Conservation (phyloP, 495 filamentous ascomycete genomes). For the Aspergillus bertholletiae region DNA sequence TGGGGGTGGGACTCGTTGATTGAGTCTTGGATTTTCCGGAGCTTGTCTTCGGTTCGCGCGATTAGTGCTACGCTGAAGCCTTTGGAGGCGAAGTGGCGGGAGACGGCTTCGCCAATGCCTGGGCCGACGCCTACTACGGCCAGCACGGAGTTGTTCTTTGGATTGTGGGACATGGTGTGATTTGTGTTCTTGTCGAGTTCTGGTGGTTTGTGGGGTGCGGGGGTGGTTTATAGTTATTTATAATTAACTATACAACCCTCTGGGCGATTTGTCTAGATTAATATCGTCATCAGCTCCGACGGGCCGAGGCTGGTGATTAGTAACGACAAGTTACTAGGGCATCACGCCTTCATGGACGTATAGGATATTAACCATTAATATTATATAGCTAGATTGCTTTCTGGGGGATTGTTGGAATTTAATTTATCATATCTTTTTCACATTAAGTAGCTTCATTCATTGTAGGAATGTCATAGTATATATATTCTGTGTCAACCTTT, state of each 20-base stretch:
- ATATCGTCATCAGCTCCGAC: no score
- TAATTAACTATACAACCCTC: neutral
- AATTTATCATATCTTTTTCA: no score
- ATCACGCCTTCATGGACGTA: no score
- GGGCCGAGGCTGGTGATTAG: neutral
- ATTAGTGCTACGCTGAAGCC: slow-evolving; percentile 25
- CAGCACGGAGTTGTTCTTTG: slow-evolving; percentile 19
- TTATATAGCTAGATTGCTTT: no score
- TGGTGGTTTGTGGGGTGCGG: neutral
- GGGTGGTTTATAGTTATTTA: no score
- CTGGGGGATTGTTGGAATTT: no score
- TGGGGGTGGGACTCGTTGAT: slow-evolving; percentile 12
- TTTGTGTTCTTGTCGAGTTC: neutral
- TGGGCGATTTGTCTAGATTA: neutral
- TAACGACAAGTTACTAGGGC: neutral
- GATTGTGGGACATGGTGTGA: slow-evolving; percentile 19
- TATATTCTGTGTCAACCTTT: no score
- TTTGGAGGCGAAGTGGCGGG: slow-evolving; percentile 23
- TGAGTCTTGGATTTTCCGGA: slow-evolving; percentile 15
- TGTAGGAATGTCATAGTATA: no score
- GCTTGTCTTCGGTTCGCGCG: slow-evolving; percentile 26
- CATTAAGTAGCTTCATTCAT: no score
- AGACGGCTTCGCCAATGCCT: slow-evolving; percentile 30
- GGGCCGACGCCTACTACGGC: slow-evolving; percentile 30
- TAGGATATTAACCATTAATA: no score